Conservation (phyloP, 345 rosid species). For the Linum lewisii region DNA sequence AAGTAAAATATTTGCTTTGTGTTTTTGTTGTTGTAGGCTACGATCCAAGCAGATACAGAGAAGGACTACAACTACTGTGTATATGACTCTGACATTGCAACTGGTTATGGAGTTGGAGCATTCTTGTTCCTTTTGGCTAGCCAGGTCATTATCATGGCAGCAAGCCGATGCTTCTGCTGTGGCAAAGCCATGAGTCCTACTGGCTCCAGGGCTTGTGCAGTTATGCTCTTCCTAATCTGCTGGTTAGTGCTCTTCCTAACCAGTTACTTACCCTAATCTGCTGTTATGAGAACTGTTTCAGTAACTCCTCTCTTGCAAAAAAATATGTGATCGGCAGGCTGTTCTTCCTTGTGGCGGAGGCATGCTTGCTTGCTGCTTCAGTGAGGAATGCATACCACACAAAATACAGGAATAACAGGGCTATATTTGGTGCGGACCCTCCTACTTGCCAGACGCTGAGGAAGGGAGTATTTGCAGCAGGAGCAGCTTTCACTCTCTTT, state of each 20-base stretch:
- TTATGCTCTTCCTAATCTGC: conserved; percentile 73
- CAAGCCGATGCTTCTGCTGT: conserved; percentile 91
- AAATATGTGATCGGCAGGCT: conserved; percentile 62
- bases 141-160: conserved; percentile 75
- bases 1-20: too few relatives aligned
- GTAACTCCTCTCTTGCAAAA: too few relatives aligned
- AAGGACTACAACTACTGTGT: conserved; percentile 42
- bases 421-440: conserved; percentile 45
- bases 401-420: conserved; percentile 70
- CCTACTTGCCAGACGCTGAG: conserved; percentile 76
- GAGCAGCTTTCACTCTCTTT: conserved; percentile 76
- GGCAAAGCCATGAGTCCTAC: conserved; percentile 71
- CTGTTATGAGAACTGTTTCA: too few relatives aligned
- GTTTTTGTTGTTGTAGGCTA: conserved; percentile 40
- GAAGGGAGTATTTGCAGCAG: conserved; percentile 85
- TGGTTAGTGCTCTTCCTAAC: too few relatives aligned
- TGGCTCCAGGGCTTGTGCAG: conserved; percentile 81
- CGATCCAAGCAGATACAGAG: conserved; percentile 38
- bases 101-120: conserved; percentile 83
- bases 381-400: conserved; percentile 88
- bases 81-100: conserved; percentile 79
- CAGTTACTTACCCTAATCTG: too few relatives aligned
- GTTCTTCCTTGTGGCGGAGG: conserved; percentile 74
- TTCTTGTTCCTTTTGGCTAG: conserved; percentile 59
- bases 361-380: conserved; percentile 75